Conservation (phyloP, 1,284 basidiomycete genomes). For the Blastosporella zonata region DNA sequence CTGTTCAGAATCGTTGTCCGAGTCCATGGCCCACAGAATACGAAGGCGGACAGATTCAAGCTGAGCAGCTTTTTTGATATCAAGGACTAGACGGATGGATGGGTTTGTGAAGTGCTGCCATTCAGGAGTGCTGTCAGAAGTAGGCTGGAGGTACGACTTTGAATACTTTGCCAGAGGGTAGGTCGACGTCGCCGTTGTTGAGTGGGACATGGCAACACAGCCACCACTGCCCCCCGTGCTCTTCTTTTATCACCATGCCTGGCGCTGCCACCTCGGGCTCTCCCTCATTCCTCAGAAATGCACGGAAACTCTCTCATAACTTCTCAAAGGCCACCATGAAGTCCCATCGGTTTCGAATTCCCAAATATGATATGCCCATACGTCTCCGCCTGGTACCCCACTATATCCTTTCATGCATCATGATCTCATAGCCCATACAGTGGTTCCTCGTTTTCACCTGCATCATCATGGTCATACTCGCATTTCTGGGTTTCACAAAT, state of each 20-base stretch:
- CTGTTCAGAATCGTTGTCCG: slow-evolving; percentile 36
- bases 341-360: slow-evolving; percentile 45
- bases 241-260: slow-evolving; percentile 9
- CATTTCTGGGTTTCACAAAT: slow-evolving; percentile 73
- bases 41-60: slow-evolving; percentile 61
- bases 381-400: slow-evolving; percentile 65
- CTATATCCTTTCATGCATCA: slow-evolving; percentile 8
- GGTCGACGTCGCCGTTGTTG: slow-evolving; percentile 53
- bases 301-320: slow-evolving; percentile 24
- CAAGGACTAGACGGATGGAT: slow-evolving; percentile 57
- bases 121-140: slow-evolving; percentile 38
- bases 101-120: slow-evolving; percentile 81
- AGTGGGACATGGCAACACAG: slow-evolving; percentile 45
- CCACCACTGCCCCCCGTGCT: slow-evolving; percentile 8
- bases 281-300: slow-evolving; percentile 18
- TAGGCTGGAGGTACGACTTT: slow-evolving; percentile 42
- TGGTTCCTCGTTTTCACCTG: slow-evolving; percentile 73
- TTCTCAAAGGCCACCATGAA: slow-evolving; percentile 38
- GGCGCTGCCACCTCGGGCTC: slow-evolving; percentile 12
- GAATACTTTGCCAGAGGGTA: slow-evolving; percentile 67
- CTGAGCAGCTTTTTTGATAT: slow-evolving; percentile 50
- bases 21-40: slow-evolving; percentile 59
- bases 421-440: slow-evolving; percentile 33
- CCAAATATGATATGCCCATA: slow-evolving; percentile 67
- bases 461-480: slow-evolving; percentile 62